Evolutionary conservation across 108 stramenopile genomes (phyloP), one percentile per base, ranked within the genome.

Genomic region (Schizochytrium sp.): DNA sequence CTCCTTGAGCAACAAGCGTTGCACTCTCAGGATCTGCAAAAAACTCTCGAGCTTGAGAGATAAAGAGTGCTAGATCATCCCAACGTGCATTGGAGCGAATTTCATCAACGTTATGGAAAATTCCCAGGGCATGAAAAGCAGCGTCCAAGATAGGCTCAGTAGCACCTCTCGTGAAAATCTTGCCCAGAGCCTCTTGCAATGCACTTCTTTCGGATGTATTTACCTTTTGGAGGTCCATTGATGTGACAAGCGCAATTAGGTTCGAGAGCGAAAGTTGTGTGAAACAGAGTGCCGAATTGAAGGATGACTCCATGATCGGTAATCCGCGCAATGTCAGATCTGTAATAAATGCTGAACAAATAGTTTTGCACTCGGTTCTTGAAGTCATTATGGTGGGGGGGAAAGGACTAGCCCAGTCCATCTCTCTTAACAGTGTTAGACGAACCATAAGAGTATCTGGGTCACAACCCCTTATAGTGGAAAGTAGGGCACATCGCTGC

Each of bases 51-150:
- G 1, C 64, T 44, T 69, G 12, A 38, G 28, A 28, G 12, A 69
- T 44, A 69, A 69, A 69, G 64, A 69, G 64, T 38, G 64, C 64
- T 44, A 69, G 10, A 44, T 69, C 64, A 69, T 69, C 64, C 64
- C 64, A 69, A 0, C 64, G 12, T 10, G 64, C 64, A 38, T 69
- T 69, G 64, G 64, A 38, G 64, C 64, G 64, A 10, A 15, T 44
- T 8, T 38, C 28, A 44, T 69, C 64, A 44, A 69, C 19, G 44
- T 69, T 7, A 44, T 38, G 42, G 2, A 69, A 69, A 44, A 38
- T 38, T 8, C 19, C 28, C 12, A 69, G 64, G 5, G 64, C 7
- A 38, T 13, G 64, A 69, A 28, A 69, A 0, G 64, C 12, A 69
- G 19, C 28, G 64, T 69, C 64, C 12, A 69, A 44, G 7, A 15